phyloP scores from a whole-genome alignment of 495 filamentous ascomycete genomes.

The Hypomontagnella submonticulosa region DNA sequence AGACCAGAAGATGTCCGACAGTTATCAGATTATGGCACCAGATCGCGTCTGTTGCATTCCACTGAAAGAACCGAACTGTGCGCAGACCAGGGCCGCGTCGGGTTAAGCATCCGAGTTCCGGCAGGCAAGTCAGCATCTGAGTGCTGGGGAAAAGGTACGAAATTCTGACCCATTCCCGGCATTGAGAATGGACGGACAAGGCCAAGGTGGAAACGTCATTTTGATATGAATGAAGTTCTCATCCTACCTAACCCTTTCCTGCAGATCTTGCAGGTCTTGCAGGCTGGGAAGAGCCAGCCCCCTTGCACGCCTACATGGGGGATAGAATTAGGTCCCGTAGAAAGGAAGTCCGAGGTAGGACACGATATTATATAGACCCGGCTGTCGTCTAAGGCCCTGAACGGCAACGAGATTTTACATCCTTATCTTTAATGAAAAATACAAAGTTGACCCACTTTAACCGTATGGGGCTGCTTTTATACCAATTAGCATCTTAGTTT shows the following conservation, averaged over 20 bases:
- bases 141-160: slow-evolving; percentile 12
- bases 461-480: too few species aligned
- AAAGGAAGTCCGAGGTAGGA: slow-evolving; percentile 8
- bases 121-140: slow-evolving; percentile 14
- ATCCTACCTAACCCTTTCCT: too few species aligned
- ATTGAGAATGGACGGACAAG: neutral
- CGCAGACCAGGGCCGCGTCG: slow-evolving; percentile 32
- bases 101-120: slow-evolving; percentile 39
- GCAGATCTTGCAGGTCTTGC: too few species aligned
- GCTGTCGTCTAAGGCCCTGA: slow-evolving; percentile 25
- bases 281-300: slow-evolving; percentile 8
- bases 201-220: too few species aligned
- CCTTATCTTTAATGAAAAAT: too few species aligned
- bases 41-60: slow-evolving; percentile 36
- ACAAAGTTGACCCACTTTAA: too few species aligned
- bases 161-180: neutral
- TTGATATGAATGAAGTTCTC: too few species aligned
- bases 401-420: too few species aligned
- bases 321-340: slow-evolving; percentile 24
- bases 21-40: slow-evolving; percentile 38
- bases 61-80: slow-evolving; percentile 28
- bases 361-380: slow-evolving; percentile 9
- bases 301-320: slow-evolving; percentile 22
- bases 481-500: too few species aligned
- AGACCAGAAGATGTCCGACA: slow-evolving; percentile 13